Conservation (phyloP, 345 rosid species). For the Cardamine occulta region DNA sequence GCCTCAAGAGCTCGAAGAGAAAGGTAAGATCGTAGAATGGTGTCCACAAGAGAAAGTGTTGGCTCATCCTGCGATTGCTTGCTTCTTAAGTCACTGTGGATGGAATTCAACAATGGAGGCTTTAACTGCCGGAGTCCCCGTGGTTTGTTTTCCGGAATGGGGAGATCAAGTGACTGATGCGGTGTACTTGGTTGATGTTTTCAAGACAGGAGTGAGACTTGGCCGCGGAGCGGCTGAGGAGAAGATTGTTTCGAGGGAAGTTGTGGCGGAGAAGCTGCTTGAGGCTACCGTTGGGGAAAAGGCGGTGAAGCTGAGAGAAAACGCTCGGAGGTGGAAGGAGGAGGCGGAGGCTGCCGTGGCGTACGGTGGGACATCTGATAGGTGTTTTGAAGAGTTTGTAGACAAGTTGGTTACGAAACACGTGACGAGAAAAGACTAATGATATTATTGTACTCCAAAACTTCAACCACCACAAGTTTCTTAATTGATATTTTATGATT, state of each 20-base stretch:
- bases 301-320: slow-evolving; percentile 57
- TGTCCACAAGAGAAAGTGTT: slow-evolving; percentile 43
- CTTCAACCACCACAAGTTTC: slow-evolving; percentile 1
- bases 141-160: slow-evolving; percentile 74
- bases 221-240: slow-evolving; percentile 61
- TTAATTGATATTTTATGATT: background rate
- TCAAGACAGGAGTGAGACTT: slow-evolving; percentile 67
- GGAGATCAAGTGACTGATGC: slow-evolving; percentile 82
- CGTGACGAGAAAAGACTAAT: background rate
- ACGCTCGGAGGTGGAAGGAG: slow-evolving; percentile 59
- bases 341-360: slow-evolving; percentile 63
- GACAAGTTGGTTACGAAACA: slow-evolving; percentile 47
- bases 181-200: slow-evolving; percentile 60
- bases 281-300: slow-evolving; percentile 60
- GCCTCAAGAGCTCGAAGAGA: slow-evolving; percentile 31
- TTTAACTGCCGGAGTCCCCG: slow-evolving; percentile 60
- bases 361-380: slow-evolving; percentile 67
- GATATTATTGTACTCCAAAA: slow-evolving; percentile 13
- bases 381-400: slow-evolving; percentile 55
- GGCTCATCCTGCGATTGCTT: slow-evolving; percentile 36
- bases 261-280: slow-evolving; percentile 55
- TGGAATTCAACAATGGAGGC: slow-evolving; percentile 70
- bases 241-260: slow-evolving; percentile 55
- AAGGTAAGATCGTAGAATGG: slow-evolving; percentile 43
- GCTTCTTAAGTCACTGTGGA: slow-evolving; percentile 46